These are phyloP conservation scores for Phytophthora citricola DNA, from an alignment of 352 stramenopile species.

Conservation along the genomic window DNA sequence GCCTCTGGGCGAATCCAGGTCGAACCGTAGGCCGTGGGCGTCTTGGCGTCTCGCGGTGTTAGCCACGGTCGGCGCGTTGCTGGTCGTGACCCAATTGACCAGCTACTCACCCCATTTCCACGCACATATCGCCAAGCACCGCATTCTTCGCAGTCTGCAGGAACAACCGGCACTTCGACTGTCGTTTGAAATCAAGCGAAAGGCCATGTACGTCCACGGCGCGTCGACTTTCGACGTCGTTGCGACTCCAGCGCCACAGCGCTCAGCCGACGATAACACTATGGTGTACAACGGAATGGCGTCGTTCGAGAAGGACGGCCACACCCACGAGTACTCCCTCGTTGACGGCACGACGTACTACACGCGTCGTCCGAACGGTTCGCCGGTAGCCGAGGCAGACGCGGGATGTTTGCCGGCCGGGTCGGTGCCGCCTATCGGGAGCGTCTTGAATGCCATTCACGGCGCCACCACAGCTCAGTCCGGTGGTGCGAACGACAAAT, in stretches of 20 bases:
- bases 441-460: slow-evolving; percentile 38
- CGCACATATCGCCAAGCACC: slow-evolving; percentile 49
- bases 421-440: slow-evolving; percentile 39
- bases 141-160: slow-evolving; percentile 46
- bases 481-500: slow-evolving; percentile 13
- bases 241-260: slow-evolving; percentile 33
- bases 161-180: slow-evolving; percentile 43
- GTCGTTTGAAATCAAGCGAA: slow-evolving; percentile 48
- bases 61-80: slow-evolving; percentile 12
- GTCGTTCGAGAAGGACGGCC: slow-evolving; percentile 33
- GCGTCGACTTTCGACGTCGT: slow-evolving; percentile 46
- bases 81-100: slow-evolving; percentile 28
- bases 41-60: slow-evolving; percentile 27
- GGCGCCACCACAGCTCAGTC: slow-evolving; percentile 20
- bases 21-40: slow-evolving; percentile 11
- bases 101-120: slow-evolving; percentile 46
- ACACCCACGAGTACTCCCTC: slow-evolving; percentile 43
- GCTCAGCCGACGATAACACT: slow-evolving; percentile 6
- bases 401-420: slow-evolving; percentile 35
- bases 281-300: slow-evolving; percentile 48
- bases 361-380: slow-evolving; percentile 10
- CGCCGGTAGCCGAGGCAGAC: neutral
- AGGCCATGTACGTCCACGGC: slow-evolving; percentile 46
- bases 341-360: slow-evolving; percentile 49
- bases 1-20: slow-evolving; percentile 2